Conservation (phyloP, 345 rosid genomes). For the Euphorbia tirucalli region DNA sequence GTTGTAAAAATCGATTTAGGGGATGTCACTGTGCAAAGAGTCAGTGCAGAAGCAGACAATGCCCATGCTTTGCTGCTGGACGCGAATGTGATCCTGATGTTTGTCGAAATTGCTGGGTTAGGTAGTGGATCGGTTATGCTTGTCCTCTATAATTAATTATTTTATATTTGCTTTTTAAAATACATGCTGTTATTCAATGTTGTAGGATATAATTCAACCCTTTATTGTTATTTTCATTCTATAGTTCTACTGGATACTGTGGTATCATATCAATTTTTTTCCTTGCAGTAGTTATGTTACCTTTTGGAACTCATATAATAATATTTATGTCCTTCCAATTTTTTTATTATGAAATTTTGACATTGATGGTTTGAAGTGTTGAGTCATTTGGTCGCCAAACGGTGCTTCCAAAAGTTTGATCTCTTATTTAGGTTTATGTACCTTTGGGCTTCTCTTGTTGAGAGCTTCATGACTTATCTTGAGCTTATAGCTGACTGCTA, state of each 20-base stretch:
- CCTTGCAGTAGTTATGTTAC: background rate
- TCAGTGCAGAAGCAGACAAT: conserved; percentile 96
- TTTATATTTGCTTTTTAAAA: background rate
- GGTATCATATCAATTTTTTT: background rate
- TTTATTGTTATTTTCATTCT: background rate
- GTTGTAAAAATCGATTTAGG: conserved; percentile 95
- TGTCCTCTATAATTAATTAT: conserved; percentile 1
- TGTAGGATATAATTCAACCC: background rate
- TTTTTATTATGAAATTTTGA: background rate
- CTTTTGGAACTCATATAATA: background rate
- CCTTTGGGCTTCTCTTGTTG: background rate
- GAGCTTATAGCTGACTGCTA: background rate
- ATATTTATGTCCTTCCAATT: background rate
- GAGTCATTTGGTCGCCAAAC: background rate
- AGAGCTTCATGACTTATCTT: conserved; percentile 4
- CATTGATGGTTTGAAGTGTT: conserved; percentile 6
- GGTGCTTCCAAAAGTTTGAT: background rate
- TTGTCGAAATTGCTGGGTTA: conserved; percentile 79
- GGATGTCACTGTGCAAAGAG: conserved; percentile 99
- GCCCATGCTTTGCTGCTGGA: conserved; percentile 99
- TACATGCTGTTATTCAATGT: background rate
- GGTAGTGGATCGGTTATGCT: conserved; percentile 40
- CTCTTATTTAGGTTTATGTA: background rate
- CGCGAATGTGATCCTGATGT: conserved; percentile 99
- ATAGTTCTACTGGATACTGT: background rate